Percentiles rank a stretch among this genome's conserved stretches.
Conservation (phyloP, 176 grass and related monocot genomes). For the Aegilops speltoides region DNA sequence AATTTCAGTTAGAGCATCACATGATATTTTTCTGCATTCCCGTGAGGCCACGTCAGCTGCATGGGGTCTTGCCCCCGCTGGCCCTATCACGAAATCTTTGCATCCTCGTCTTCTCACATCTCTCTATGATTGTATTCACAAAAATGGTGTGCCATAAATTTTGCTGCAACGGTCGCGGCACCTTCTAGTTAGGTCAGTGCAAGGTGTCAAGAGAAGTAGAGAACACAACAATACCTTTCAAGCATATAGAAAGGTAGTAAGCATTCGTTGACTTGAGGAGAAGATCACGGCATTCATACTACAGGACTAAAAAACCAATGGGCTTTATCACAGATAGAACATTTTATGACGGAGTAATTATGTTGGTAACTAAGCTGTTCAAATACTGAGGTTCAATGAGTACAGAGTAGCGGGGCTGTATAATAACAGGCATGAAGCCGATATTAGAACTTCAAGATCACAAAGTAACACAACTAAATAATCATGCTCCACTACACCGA, state of each 20-base stretch:
- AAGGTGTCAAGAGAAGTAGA: neutral
- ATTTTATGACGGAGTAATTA: neutral
- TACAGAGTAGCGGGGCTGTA: neutral
- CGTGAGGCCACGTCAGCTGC: neutral
- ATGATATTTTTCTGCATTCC: neutral
- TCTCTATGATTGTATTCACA: neutral
- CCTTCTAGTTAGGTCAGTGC: neutral
- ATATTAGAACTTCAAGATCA: slow-evolving; percentile 21
- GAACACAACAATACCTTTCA: neutral
- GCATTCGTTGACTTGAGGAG: slow-evolving; percentile 8
- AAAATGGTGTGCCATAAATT: neutral
- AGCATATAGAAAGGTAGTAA: neutral
- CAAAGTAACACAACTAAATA: slow-evolving; percentile 29
- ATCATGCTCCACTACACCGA: slow-evolving; percentile 26
- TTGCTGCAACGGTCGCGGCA: neutral
- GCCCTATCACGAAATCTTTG: neutral
- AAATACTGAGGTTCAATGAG: neutral
- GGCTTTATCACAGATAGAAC: neutral
- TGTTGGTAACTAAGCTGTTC: slow-evolving; percentile 5
- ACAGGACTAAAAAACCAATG: neutral
- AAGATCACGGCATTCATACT: neutral
- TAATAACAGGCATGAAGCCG: slow-evolving; percentile 11
- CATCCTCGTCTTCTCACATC: neutral
- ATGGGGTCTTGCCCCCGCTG: neutral
- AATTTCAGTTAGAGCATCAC: neutral